These are phyloP conservation scores for Symmetrospora coprosmae DNA, from an alignment of 768 basidiomycete species.

Conservation along the genomic window DNA sequence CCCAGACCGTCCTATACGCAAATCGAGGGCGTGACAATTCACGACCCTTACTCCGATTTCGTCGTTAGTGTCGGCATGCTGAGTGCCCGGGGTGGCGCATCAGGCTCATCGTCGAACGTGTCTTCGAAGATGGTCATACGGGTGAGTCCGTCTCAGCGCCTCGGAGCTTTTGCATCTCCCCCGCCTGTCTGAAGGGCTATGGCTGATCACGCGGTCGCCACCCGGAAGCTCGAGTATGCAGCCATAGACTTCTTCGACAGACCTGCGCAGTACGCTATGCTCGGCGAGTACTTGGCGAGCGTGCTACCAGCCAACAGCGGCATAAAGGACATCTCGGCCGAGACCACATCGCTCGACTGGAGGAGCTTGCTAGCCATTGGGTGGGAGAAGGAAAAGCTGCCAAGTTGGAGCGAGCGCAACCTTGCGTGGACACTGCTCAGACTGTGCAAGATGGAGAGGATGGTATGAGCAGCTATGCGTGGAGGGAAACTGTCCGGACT, in stretches of 20 bases:
- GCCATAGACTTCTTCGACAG: background rate
- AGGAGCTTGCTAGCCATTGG: background rate
- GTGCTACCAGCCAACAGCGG: background rate
- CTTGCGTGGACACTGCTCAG: background rate
- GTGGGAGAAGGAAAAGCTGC: background rate
- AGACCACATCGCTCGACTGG: conserved; percentile 9
- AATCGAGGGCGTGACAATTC: background rate
- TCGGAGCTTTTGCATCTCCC: background rate
- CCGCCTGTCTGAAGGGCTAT: background rate
- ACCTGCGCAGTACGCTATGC: background rate
- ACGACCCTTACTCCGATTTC: background rate
- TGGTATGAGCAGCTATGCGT: no score
- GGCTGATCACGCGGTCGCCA: background rate
- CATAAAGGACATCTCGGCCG: background rate
- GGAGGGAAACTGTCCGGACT: no score
- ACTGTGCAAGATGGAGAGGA: conserved; percentile 1
- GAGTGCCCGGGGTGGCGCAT: background rate
- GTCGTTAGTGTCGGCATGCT: background rate
- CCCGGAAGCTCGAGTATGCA: conserved; percentile 1
- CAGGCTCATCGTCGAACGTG: background rate
- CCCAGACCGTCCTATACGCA: conserved; percentile 1
- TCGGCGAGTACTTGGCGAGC: background rate
- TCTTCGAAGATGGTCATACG: background rate
- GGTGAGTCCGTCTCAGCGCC: background rate
- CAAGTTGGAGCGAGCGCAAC: background rate